Evolutionary conservation across 805 yeast species (phyloP).

Genomic region (Kluyveromyces siamensis): DNA sequence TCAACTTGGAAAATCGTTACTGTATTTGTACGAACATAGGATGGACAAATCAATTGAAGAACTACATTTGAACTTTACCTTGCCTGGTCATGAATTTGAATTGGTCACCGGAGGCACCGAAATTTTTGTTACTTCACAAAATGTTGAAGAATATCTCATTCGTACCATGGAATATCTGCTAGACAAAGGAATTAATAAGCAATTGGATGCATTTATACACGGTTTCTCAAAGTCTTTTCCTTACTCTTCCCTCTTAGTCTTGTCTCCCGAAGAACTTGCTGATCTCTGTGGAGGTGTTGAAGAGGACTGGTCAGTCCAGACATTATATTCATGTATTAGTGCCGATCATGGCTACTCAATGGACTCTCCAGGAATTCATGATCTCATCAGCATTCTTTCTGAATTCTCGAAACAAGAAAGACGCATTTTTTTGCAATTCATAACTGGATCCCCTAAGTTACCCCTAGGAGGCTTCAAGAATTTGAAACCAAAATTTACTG

Average conservation of each 20-base stretch:
- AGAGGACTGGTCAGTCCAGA: constrained; percentile 77
- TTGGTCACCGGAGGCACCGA: constrained; percentile 49
- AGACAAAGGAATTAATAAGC: constrained; percentile 54
- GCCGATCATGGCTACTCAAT: constrained; percentile 87
- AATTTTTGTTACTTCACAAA: constrained; percentile 38
- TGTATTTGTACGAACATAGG: constrained; percentile 38
- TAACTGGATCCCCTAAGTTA: constrained; percentile 87
- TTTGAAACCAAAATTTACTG: constrained; percentile 73
- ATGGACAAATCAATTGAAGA: constrained; percentile 29
- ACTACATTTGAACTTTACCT: constrained; percentile 52
- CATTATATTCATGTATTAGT: constrained; percentile 49
- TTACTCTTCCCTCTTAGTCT: constrained; percentile 56
- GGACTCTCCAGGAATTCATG: constrained; percentile 55
- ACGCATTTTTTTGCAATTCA: constrained; percentile 70
- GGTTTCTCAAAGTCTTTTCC: constrained; percentile 87
- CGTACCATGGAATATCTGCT: constrained; percentile 50
- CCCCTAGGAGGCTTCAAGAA: constrained; percentile 92
- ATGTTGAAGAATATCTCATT: constrained; percentile 49
- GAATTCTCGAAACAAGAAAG: constrained; percentile 46
- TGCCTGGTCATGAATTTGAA: constrained; percentile 69
- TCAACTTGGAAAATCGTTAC: constrained; percentile 48
- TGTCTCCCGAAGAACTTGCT: constrained; percentile 66
- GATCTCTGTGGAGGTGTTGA: constrained; percentile 65
- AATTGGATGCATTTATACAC: constrained; percentile 56
- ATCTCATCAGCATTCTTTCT: constrained; percentile 53